These are phyloP conservation scores for Colletotrichum godetiae DNA, from an alignment of 2,329 filamentous ascomycete genomes.

Conservation along the genomic window DNA sequence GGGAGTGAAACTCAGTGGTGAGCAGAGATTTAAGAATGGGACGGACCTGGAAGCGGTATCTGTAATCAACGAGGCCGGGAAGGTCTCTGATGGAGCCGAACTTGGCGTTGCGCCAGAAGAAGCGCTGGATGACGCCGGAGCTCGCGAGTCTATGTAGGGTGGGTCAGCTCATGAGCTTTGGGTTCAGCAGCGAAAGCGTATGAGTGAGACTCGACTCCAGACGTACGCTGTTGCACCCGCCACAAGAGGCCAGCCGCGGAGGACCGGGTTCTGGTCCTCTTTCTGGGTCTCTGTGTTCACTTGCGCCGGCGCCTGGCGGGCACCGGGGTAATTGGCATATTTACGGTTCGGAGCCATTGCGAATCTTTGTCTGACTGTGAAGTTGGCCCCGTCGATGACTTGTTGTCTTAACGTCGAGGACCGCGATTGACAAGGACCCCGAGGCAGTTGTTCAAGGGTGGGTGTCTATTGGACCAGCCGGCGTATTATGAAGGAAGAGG, in stretches of 20 bases:
- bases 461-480: neutral
- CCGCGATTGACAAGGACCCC: neutral
- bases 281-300: conserved; percentile 10
- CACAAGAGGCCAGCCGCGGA: conserved; percentile 74
- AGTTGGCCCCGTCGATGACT: neutral
- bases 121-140: conserved; percentile 69
- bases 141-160: conserved; percentile 63
- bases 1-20: too few relatives aligned
- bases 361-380: neutral
- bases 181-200: neutral
- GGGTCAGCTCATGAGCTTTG: neutral
- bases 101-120: conserved; percentile 77
- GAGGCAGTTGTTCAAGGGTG: neutral
- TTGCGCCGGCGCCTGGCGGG: conserved; percentile 21
- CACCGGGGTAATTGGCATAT: conserved; percentile 37
- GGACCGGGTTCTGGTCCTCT: conserved; percentile 73
- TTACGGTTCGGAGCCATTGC: conserved; percentile 35
- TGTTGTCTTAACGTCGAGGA: neutral
- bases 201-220: neutral
- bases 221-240: conserved; percentile 71
- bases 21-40: neutral
- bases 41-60: conserved; percentile 62
- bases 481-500: neutral
- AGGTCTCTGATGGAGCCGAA: conserved; percentile 61
- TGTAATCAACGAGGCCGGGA: conserved; percentile 55